Base-by-base conservation (phyloP, 352 stramenopile genomes). In the Pythium rishiriense region DNA sequence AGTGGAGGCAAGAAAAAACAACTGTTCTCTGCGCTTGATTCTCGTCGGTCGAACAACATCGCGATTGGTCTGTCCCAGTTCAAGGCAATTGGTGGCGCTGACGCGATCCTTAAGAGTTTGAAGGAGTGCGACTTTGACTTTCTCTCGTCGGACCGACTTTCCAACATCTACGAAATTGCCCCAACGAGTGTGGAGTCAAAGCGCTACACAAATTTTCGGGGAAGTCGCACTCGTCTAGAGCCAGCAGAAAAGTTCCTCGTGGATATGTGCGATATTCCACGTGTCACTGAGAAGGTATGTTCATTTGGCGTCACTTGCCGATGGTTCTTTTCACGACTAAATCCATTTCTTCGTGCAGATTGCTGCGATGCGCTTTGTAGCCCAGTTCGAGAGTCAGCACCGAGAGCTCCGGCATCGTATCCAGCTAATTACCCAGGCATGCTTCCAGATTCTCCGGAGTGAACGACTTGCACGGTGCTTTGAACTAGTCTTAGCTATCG, bases 21-120 rank as follows among this genome's bases (percentile, higher is more conserved):
- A 28, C 70, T 72, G 10, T 83, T 90, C 28, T 82, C 73, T 11
- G 83, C 83, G 0, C 63, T 94, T 6, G 85, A 94, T 69, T 83
- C 83, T n/a, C 70, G 83, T 14, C 76, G 85, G 24, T 84, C 79
- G 6, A 92, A 92, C 73, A 92, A 90, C 43, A 92, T 94, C 58
- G 87, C 78, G 6, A 94, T 94, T 63, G 83, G 79, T 0, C 39
- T 94, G 4, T 88, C 70, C n/a, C 83, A 88, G 59, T 92, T 91
- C 31, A 94, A 94, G 64, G 43, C 64, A 10, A 24, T 78, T 9
- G 81, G 83, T 3, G 85, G 80, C 24, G 52, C 71, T 19, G 67
- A 82, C 0, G 67, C 67, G 25, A 83, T 91, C 49, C 54, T 91
- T n/a, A 56, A 28, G 41, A 82, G 70, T 19, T 59, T 88, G 25